Conservation (phyloP, 2,329 filamentous ascomycete species). For the Penicillium verrucosum region DNA sequence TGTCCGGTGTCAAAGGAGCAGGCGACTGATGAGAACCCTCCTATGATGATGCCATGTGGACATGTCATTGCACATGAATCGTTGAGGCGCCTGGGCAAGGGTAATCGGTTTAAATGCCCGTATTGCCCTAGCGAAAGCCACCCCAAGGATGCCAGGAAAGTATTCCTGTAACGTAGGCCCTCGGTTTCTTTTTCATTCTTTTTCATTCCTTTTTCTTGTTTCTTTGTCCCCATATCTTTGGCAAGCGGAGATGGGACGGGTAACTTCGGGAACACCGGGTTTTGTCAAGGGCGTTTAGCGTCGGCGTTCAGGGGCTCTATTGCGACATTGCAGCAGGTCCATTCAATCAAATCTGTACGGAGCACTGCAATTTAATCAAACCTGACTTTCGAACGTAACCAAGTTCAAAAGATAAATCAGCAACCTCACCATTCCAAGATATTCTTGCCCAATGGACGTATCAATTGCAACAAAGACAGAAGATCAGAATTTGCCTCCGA, state of each 20-base stretch:
- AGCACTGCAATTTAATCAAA: not conserved
- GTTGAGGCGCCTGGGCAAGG: constrained; percentile 74
- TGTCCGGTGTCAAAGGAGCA: constrained; percentile 97
- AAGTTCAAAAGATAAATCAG: not conserved
- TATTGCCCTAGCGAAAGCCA: constrained; percentile 88
- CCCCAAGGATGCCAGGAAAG: constrained; percentile 70
- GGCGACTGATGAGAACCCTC: constrained; percentile 85
- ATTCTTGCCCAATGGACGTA: not conserved
- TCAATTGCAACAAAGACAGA: not conserved
- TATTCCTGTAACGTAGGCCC: constrained; percentile 56
- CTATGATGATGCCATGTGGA: constrained; percentile 94
- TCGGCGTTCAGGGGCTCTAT: constrained; percentile 4
- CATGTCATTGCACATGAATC: constrained; percentile 89
- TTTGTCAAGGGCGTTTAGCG: constrained; percentile 5
- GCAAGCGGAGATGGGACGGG: not conserved
- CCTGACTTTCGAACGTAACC: not conserved
- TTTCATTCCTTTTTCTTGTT: not conserved
- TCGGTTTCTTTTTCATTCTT: not conserved
- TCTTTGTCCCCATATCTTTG: not conserved
- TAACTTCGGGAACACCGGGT: not conserved
- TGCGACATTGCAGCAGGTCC: constrained; percentile 1
- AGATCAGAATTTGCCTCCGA: not conserved
- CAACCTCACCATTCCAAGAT: not conserved
- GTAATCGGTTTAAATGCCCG: constrained; percentile 83
- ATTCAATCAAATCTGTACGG: constrained; percentile 1